Base-by-base conservation (phyloP, 225 moss, liverwort and hornwort species). In the Sphagnum contortum region DNA sequence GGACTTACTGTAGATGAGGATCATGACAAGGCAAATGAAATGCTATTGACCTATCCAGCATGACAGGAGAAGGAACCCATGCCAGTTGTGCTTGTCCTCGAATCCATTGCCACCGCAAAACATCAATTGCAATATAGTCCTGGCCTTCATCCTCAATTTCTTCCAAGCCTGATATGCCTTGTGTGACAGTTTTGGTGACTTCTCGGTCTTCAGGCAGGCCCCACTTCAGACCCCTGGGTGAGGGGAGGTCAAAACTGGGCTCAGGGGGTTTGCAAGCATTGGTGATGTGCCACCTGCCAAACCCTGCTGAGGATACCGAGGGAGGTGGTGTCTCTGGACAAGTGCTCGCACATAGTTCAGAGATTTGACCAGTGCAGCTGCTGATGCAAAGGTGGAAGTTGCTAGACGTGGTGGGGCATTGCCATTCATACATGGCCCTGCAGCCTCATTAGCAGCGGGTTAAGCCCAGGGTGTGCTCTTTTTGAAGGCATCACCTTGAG, bases 41-140 rank as follows among this genome's bases (percentile, higher is more conserved):
- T n/a, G n/a, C 66, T 69, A 78, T 76, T 48, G 68, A 92, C 96
- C 92, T 98, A 75, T 91, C 98, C 82, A 93, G 77, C 98, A 98
- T 98, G 9, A 93, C 92, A 49, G 98, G 91, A 61, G 98, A 98
- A 46, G 98, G 98, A 57, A 82, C 89, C 98, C 98, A 98, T 29
- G 80, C 80, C 64, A 83, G 87, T 83, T 86, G 91, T 55, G 88
- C 89, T 68, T 80, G 87, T 63, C 80, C 77, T 57, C 93, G 86
- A 70, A 85, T 83, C 98, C 98, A 98, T 64, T 84, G 89, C 98
- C 98, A 91, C 66, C 84, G 82, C 59, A 98, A 68, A 6, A 98
- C 79, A 81, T 98, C 89, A 61, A 87, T 79, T 61, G 93, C 83
- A 75, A 98, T 83, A 64, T 82, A 98, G n/a, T 75, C 80, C 63